Evolutionary conservation across 75 land plant genomes (phyloP).

Genomic region (Pinus taeda): DNA sequence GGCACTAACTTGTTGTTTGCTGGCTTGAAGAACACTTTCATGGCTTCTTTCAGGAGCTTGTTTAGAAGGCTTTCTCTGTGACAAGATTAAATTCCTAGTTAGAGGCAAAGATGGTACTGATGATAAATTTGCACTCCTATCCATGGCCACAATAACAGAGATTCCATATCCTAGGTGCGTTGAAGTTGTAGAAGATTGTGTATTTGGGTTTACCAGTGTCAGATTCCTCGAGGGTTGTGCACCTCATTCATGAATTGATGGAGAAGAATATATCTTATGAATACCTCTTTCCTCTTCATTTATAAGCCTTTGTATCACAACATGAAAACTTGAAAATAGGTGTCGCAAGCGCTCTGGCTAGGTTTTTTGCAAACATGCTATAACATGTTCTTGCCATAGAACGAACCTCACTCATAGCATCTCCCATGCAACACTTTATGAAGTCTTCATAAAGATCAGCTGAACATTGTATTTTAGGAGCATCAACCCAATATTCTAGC

Average conservation of each 20-base stretch:
- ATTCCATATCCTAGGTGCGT: slow-evolving; percentile 65
- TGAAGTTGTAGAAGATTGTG: slow-evolving; percentile 29
- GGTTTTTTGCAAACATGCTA: slow-evolving; percentile 82
- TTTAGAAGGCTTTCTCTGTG: too few species aligned
- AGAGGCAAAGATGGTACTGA: slow-evolving; percentile 45
- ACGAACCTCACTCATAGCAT: too few species aligned
- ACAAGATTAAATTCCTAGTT: too few species aligned
- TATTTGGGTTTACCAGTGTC: too few species aligned
- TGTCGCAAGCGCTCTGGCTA: slow-evolving; percentile 97
- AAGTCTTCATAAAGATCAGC: too few species aligned
- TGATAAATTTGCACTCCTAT: slow-evolving; percentile 51
- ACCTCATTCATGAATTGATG: slow-evolving; percentile 69
- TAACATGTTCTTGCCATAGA: slow-evolving; percentile 93
- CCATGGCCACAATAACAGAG: slow-evolving; percentile 85
- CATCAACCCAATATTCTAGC: too few species aligned
- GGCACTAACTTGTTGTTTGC: too few species aligned
- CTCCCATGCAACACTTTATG: too few species aligned
- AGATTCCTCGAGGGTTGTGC: slow-evolving; percentile 24
- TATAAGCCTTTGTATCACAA: slow-evolving; percentile 83
- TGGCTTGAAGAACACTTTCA: too few species aligned
- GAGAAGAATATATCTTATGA: slow-evolving; percentile 86
- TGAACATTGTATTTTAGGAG: too few species aligned
- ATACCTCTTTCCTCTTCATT: slow-evolving; percentile 97
- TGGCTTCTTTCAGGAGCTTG: too few species aligned
- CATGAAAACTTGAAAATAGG: slow-evolving; percentile 81